These are phyloP conservation scores for Mortierella sp. DNA, from an alignment of 371 early-diverging fungal species.

Conservation along the genomic window DNA sequence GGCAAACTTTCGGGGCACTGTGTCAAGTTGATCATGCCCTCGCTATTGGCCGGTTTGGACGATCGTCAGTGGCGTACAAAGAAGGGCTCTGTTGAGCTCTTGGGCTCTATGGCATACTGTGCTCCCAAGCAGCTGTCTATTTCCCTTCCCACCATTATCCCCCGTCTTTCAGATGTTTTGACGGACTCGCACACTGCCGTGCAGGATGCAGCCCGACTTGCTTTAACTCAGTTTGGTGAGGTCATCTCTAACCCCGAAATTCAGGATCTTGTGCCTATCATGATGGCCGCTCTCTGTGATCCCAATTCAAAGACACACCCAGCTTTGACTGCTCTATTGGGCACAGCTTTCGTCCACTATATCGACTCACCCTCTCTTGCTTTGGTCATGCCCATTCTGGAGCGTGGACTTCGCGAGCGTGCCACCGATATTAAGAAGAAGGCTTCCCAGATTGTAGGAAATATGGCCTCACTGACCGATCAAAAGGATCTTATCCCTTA, in stretches of 20 bases:
- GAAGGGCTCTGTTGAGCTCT: constrained; percentile 94
- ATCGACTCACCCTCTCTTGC: constrained; percentile 97
- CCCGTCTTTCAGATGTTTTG: constrained; percentile 90
- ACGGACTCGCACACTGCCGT: constrained; percentile 96
- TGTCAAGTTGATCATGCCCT: constrained; percentile 95
- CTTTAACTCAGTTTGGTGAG: constrained; percentile 90
- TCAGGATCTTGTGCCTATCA: constrained; percentile 86
- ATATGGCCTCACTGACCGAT: constrained; percentile 95
- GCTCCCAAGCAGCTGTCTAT: constrained; percentile 96
- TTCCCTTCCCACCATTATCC: constrained; percentile 92
- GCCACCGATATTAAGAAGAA: constrained; percentile 92
- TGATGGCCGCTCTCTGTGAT: constrained; percentile 91
- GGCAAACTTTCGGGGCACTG: constrained; percentile 95
- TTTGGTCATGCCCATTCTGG: constrained; percentile 93
- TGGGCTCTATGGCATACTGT: constrained; percentile 96
- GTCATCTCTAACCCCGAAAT: constrained; percentile 98
- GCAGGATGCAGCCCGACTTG: constrained; percentile 88
- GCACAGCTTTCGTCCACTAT: constrained; percentile 97
- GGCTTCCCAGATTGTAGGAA: constrained; percentile 97
- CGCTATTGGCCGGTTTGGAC: constrained; percentile 86
- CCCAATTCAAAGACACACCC: constrained; percentile 87
- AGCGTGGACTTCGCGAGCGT: constrained; percentile 93
- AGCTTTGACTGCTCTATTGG: constrained; percentile 87
- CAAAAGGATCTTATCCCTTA: constrained; percentile 93
- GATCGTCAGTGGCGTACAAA: constrained; percentile 97